Conservation (phyloP, 352 stramenopile genomes). For the Globisporangium okanoganense region DNA sequence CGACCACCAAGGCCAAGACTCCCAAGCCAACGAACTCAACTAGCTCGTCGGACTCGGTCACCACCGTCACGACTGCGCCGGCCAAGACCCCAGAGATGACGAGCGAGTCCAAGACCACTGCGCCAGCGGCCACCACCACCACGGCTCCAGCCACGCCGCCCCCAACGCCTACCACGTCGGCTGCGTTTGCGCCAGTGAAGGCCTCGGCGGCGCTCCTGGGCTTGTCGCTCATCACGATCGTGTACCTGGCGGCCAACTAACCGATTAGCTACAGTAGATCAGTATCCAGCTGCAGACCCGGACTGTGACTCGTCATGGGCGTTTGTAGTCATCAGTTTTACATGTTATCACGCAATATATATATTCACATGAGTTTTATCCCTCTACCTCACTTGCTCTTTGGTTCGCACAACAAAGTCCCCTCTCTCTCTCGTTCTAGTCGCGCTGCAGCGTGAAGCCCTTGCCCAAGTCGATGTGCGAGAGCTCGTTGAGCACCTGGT, state of each 20-base stretch:
- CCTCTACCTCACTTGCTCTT: background rate
- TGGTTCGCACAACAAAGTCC: too few species aligned
- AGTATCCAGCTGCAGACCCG: too few species aligned
- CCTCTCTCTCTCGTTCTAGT: constrained; percentile 29
- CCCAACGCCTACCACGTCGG: background rate
- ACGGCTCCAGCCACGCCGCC: too few species aligned
- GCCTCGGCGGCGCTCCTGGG: background rate
- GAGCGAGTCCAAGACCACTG: too few species aligned
- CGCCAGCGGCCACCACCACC: background rate
- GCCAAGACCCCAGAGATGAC: too few species aligned
- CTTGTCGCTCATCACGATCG: background rate
- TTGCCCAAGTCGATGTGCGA: constrained; percentile 81
- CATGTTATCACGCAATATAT: background rate
- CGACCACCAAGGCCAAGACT: too few species aligned
- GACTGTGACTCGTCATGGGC: too few species aligned
- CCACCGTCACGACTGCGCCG: background rate
- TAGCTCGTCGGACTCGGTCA: background rate
- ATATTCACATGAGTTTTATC: background rate
- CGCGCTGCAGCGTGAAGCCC: constrained; percentile 66
- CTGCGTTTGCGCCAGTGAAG: background rate
- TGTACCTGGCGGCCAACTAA: background rate
- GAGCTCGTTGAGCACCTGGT: constrained; percentile 88
- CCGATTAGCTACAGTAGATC: too few species aligned
- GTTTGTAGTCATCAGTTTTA: too few species aligned
- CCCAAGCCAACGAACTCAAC: background rate